Base-by-base conservation (phyloP, 345 rosid species). In the Eucalyptus pauciflora region DNA sequence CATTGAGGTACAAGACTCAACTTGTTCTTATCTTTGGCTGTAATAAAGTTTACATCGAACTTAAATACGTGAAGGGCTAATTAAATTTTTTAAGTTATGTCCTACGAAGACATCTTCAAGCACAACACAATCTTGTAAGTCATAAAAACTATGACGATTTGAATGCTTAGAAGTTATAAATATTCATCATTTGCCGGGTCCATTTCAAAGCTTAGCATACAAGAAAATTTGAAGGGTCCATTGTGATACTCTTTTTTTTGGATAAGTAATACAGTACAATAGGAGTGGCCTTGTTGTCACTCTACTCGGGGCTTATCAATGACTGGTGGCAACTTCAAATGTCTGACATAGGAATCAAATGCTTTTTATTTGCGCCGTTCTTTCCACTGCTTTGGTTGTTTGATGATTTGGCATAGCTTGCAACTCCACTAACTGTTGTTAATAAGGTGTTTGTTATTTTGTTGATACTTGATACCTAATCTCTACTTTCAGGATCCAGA, bases 401-500 rank as follows among this genome's bases (percentile, higher is more conserved):
- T 41, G 85, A 76, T 41, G 85, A 76, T 76, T 76, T 37, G 48
- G 48, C 15, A 76, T 76, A 11, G 85, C 48, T 41, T 41, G 85
- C 48, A 10, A 76, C 48, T 22, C 27, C 2, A 25, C 48, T 41
- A 76, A 41, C 46, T 76, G 48, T 41, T 76, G 27, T 41, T 41
- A 41, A 24, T 76, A 22, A 41, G 48, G 14, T 11, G 48, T 20
- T 10, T 41, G 85, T 76, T 41, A 11, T 76, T 76, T 3, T 10
- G 48, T 45, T 86, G 69, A 37, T 86, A 11, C 43, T 52, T 6
- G 33, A 51, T 85, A 60, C 48, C 33, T 22, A 45, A 90, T 49
- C 86, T 88, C 88, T 90, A 62, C 71, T 90, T 92, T 51, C 90
- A 97, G 99, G 99, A 97, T 92, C 98, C 99, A 50, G 99, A 98